Evolutionary conservation across 2,329 filamentous ascomycete species (phyloP), one percentile per base, ranked within the genome.

Genomic region (Apiospora aurea): DNA sequence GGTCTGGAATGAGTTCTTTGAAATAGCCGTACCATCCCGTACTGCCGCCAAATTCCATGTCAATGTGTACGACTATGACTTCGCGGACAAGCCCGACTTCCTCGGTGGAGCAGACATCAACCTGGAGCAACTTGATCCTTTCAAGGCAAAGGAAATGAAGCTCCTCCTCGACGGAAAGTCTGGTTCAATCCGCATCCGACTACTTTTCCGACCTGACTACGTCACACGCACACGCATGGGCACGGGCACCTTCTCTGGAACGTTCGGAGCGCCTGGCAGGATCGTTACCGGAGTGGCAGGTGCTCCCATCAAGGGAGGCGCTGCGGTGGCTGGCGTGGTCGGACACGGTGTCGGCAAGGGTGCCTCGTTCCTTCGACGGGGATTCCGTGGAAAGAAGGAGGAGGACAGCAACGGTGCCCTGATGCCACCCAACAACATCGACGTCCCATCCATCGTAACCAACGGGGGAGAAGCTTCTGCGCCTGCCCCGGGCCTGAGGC

Each of bases 1-100:
- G 0, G 89, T 91, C 0, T 99, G 97, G 97, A 98, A 98, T 79
- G 96, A 99, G 80, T 95, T 91, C 81, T 99, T 99, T 78, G 95
- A 98, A 81, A 87, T 94, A 0, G 87, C 91, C 0, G 86, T 99
- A 70, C 91, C 94, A 24, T 97, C 95, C 18, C 89, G 96, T 72
- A 97, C 95, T 21, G 94, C 88, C 0, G 93, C 95, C 49, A 90
- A 96, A 38, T 96, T 99, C 83, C 88, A 87, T 44, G 91, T 94
- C 78, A 93, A 94, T 71, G 91, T 98, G 2, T 97, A 92, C 80
- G 96, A 99, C 80, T 99, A 96, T 90, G 96, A 99, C 81, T 97
- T 98, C 85, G 96, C 94, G 67, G 95, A 97, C 81, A 96, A 95
- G 82, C 94, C 95, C 1, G 96, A 99, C 82, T 93, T 93, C 80